Conservation (phyloP, 164 flowering plant genomes). For the Vitis labrusca region DNA sequence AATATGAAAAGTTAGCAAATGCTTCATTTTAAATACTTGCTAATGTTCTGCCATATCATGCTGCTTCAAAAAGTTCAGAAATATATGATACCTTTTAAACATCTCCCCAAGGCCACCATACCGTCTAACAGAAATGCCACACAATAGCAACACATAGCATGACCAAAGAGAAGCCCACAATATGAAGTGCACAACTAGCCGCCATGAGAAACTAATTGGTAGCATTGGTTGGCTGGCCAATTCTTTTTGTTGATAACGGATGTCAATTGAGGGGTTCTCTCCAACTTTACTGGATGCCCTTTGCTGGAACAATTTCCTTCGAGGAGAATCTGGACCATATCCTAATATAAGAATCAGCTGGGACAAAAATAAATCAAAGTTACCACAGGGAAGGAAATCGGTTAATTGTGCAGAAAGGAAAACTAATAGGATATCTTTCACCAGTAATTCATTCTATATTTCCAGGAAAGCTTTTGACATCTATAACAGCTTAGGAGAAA, state of each 20-base stretch:
- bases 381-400: too few species aligned
- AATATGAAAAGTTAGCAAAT: too few species aligned
- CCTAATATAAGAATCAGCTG: constrained; percentile 81
- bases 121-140: constrained; percentile 57
- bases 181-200: constrained; percentile 49
- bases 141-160: constrained; percentile 57
- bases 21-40: too few species aligned
- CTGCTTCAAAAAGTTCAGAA: background rate
- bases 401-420: background rate
- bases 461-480: background rate
- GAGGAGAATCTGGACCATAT: constrained; percentile 84
- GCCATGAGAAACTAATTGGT: constrained; percentile 52
- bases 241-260: constrained; percentile 13
- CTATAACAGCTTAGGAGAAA: constrained; percentile 4
- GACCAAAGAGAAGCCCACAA: constrained; percentile 77
- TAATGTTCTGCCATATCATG: background rate
- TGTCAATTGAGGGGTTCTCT: constrained; percentile 24
- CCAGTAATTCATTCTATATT: background rate
- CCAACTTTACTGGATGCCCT: constrained; percentile 18
- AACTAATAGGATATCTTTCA: background rate
- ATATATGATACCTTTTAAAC: constrained; percentile 62
- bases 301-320: constrained; percentile 65
- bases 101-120: constrained; percentile 80
- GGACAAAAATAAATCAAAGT: constrained; percentile 8
- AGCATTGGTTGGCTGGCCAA: constrained; percentile 9